Conservation (phyloP, 2,329 filamentous ascomycete genomes). For the Eutypa lata region DNA sequence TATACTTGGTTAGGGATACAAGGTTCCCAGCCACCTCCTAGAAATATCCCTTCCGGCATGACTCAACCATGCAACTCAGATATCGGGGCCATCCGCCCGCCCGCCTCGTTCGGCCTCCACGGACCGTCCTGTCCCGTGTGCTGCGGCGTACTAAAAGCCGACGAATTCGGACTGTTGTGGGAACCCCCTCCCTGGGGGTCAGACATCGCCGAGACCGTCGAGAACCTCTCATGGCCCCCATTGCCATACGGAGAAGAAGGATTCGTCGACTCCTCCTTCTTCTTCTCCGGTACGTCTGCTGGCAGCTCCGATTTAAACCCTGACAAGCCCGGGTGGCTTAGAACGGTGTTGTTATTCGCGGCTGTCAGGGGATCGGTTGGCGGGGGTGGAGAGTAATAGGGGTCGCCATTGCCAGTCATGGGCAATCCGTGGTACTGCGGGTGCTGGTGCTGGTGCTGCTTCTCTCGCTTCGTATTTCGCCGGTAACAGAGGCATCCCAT, state of each 20-base stretch:
- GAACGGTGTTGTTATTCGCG: not conserved
- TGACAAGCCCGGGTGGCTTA: not conserved
- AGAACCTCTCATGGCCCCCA: no score
- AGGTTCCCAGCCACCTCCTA: no score
- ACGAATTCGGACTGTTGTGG: no score
- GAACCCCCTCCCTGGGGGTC: no score
- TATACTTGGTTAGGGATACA: no score
- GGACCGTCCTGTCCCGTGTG: not conserved
- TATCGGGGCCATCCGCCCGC: not conserved
- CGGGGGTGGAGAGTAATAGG: not conserved
- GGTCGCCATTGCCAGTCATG: no score
- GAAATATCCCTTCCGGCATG: not conserved
- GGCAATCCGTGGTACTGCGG: no score
- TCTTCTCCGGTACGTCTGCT: constrained; percentile 8
- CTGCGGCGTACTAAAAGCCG: not conserved
- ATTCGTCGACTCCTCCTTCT: no score
- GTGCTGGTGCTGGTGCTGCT: not conserved
- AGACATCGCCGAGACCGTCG: no score
- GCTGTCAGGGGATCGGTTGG: not conserved
- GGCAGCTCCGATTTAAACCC: constrained; percentile 16
- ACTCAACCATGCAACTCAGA: not conserved
- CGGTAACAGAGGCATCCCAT: constrained; percentile 9
- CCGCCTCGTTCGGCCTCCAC: not conserved
- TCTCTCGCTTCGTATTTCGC: constrained; percentile 5
- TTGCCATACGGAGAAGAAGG: no score